phyloP scores from a whole-genome alignment of 2,329 filamentous ascomycete genomes.

The Trichophyton rubrum region DNA sequence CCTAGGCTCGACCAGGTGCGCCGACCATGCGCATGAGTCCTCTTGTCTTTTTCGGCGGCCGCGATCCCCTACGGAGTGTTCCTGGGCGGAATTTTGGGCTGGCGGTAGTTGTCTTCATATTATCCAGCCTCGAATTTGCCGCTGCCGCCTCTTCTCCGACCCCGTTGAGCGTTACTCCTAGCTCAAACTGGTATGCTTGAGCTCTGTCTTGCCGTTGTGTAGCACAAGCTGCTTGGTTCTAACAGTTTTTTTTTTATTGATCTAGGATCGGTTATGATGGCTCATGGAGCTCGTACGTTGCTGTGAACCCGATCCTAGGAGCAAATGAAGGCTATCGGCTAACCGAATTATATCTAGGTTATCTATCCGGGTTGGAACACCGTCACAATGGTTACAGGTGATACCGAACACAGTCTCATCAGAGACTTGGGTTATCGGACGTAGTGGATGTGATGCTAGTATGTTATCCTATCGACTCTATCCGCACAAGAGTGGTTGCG shows the following conservation, averaged over 20 bases:
- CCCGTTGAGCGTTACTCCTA: conserved; percentile 8
- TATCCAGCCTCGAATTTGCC: not conserved
- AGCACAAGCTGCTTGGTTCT: not conserved
- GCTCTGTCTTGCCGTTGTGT: not conserved
- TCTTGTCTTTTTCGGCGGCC: not conserved
- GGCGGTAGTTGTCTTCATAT: not conserved
- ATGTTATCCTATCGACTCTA: conserved; percentile 4
- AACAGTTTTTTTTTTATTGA: not conserved
- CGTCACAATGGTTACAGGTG: conserved; percentile 21
- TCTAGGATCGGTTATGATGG: conserved; percentile 18
- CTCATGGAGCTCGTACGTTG: conserved; percentile 18
- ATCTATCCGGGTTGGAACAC: conserved; percentile 20
- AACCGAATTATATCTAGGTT: conserved; percentile 8
- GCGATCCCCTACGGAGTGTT: not conserved
- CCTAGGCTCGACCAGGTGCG: not conserved
- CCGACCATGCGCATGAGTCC: conserved; percentile 1
- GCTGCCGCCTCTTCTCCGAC: not conserved
- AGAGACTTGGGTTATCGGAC: conserved; percentile 22
- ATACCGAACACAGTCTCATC: conserved; percentile 20
- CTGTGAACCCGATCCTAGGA: not conserved
- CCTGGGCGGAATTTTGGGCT: not conserved
- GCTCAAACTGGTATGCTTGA: conserved; percentile 9
- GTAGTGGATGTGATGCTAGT: conserved; percentile 20
- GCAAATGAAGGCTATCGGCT: not conserved
- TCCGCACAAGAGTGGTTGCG: not conserved